Evolutionary conservation across 1,139 yeast species (phyloP), one percentile per base, ranked within the genome.

Genomic region (Kodamaea ohmeri): DNA sequence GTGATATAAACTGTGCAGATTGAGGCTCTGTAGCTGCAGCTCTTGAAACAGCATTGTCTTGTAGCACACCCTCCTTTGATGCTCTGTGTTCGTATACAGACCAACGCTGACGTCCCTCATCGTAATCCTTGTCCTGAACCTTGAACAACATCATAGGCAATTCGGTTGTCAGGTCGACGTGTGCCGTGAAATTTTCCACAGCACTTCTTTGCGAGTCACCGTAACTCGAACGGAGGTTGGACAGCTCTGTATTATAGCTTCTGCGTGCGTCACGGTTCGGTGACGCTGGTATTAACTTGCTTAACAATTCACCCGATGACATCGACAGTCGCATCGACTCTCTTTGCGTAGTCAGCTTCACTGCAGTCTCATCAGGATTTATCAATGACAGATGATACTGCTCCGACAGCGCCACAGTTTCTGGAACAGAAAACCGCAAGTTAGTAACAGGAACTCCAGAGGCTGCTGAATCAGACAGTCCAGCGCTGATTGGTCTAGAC

Each of bases 271-370:
- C 21, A 6, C 13, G 8, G 6, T 13, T 17, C 4, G 20, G 21
- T 4, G 31, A 28, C 9, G 21, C 11, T 4, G 24, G 25, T 5
- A 19, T 64, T 36, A 67, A 49, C 31, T 53, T 61, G 29, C 44
- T 50, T 32, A 68, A 55, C 18, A 67, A 50, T 45, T 67, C 74
- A 3, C 70, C 72, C 4, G 70, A 63, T 2, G 67, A 61, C 37
- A 63, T 45, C 13, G 67, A 62, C 6, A 56, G 49, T 16, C 60
- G 37, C 17, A 52, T 38, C 1, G 55, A 52, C 15, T 47, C 41
- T 12, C 50, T 22, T 38, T 47, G 38, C 37, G 34, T 37, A 35
- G 15, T 9, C 32, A 20, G 3, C 24, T 40, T 42, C 25, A 40
- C 28, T 1, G 46, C 52, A 4, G 52, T 46, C 34, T 53, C 58